These are phyloP conservation scores for Ostreobium quekettii DNA, from an alignment of 139 green algal species.

Conservation along the genomic window DNA sequence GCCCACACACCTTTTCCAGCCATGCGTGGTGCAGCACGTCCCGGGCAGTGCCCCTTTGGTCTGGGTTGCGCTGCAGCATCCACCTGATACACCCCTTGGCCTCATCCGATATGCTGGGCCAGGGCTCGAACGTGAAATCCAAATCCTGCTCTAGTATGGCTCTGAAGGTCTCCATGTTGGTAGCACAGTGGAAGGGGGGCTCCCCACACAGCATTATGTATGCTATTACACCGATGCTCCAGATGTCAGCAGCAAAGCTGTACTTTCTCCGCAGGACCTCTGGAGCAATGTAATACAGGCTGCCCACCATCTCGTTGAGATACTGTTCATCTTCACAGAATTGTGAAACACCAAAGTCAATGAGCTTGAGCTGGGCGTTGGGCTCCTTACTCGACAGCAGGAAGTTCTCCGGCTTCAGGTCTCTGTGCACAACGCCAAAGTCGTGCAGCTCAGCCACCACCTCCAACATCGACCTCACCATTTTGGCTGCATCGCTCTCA, in stretches of 20 bases:
- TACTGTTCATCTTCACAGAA: slow-evolving; percentile 27
- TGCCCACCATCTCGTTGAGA: slow-evolving; percentile 74
- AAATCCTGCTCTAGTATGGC: slow-evolving; percentile 31
- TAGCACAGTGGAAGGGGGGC: slow-evolving; percentile 13
- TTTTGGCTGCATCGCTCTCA: slow-evolving; percentile 10
- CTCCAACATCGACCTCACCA: background rate
- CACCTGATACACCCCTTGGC: slow-evolving; percentile 28
- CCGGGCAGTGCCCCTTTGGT: slow-evolving; percentile 23
- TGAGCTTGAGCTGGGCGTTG: slow-evolving; percentile 73
- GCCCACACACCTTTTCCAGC: slow-evolving; percentile 14
- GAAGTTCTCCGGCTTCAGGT: slow-evolving; percentile 51
- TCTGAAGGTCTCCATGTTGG: slow-evolving; percentile 22
- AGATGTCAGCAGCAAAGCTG: slow-evolving; percentile 57
- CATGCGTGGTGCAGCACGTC: slow-evolving; percentile 30
- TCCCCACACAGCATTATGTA: slow-evolving; percentile 76
- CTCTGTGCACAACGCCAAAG: slow-evolving; percentile 53
- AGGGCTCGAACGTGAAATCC: slow-evolving; percentile 25
- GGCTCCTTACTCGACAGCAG: slow-evolving; percentile 41
- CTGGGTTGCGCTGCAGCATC: slow-evolving; percentile 38
- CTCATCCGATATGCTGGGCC: slow-evolving; percentile 19
- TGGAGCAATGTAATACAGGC: slow-evolving; percentile 91
- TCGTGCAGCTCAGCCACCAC: slow-evolving; percentile 37
- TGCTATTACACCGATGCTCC: slow-evolving; percentile 77
- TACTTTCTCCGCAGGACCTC: slow-evolving; percentile 37
- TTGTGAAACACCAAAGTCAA: slow-evolving; percentile 78